phyloP scores from a whole-genome alignment of 2,329 filamentous ascomycete species.

The Penicillium rolfsii region DNA sequence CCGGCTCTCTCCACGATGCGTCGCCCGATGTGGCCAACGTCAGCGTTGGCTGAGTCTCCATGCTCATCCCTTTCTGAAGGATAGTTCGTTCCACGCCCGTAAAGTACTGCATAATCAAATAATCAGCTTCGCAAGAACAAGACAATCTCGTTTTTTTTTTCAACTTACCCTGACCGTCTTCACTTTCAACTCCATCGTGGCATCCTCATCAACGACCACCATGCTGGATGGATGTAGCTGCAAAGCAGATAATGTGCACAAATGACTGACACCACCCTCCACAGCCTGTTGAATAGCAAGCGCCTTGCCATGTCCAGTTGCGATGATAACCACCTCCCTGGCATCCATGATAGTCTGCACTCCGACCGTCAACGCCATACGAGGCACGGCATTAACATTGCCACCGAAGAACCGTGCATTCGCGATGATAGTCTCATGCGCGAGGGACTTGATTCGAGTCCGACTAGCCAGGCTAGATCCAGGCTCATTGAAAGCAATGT shows the following conservation, averaged over 20 bases:
- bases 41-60: background rate
- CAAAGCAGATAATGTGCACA: constrained; percentile 1
- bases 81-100: constrained; percentile 1
- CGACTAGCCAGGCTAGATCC: constrained; percentile 2
- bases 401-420: constrained; percentile 3
- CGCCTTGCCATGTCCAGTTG: background rate
- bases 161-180: constrained; percentile 1
- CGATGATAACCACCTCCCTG: constrained; percentile 1
- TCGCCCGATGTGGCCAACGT: background rate
- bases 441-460: constrained; percentile 5
- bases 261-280: background rate
- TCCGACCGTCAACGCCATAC: constrained; percentile 3
- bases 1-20: background rate
- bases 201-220: constrained; percentile 5
- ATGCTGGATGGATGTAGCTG: constrained; percentile 1
- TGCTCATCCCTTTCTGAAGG: background rate
- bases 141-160: no score
- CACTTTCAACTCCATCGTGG: background rate
- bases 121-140: background rate
- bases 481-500: constrained; percentile 6
- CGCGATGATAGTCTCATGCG: background rate
- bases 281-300: background rate
- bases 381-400: background rate
- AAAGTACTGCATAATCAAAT: background rate
- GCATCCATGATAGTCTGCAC: constrained; percentile 6